Conservation (phyloP, 768 basidiomycete genomes). For the Lyophyllum decastes region DNA sequence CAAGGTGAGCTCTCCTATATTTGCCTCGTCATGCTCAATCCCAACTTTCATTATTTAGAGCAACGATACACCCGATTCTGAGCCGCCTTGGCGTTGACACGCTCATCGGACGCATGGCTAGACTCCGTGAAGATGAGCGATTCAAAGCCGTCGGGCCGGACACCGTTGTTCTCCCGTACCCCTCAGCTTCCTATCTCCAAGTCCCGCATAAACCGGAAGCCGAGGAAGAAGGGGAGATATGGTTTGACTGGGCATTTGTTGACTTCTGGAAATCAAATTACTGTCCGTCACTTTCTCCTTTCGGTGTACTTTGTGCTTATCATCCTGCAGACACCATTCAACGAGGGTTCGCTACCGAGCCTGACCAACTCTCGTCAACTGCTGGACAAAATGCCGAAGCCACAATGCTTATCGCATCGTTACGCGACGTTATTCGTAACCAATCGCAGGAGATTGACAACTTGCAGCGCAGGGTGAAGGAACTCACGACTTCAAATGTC, state of each 20-base stretch:
- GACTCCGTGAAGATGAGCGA: conserved; percentile 88
- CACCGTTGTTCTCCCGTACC: conserved; percentile 64
- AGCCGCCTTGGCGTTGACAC: conserved; percentile 89
- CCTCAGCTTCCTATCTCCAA: conserved; percentile 36
- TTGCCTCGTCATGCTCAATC: background rate
- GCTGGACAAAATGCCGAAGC: conserved; percentile 74
- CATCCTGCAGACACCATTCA: conserved; percentile 66
- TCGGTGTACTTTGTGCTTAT: background rate
- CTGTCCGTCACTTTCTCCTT: conserved; percentile 52
- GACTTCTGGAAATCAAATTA: conserved; percentile 99
- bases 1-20: conserved; percentile 57
- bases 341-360: conserved; percentile 68
- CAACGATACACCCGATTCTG: conserved; percentile 87
- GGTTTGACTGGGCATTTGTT: conserved; percentile 98
- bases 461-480: conserved; percentile 63
- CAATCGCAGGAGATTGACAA: conserved; percentile 81
- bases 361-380: conserved; percentile 64
- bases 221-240: conserved; percentile 79
- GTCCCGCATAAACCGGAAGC: conserved; percentile 35
- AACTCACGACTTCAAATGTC: conserved; percentile 27
- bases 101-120: conserved; percentile 82
- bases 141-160: conserved; percentile 92
- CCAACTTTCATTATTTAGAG: conserved; percentile 37
- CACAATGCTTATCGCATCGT: conserved; percentile 77
- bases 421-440: conserved; percentile 79